Evolutionary conservation across 257 asterid genomes (phyloP).

Genomic region (Gentiana macrophylla): DNA sequence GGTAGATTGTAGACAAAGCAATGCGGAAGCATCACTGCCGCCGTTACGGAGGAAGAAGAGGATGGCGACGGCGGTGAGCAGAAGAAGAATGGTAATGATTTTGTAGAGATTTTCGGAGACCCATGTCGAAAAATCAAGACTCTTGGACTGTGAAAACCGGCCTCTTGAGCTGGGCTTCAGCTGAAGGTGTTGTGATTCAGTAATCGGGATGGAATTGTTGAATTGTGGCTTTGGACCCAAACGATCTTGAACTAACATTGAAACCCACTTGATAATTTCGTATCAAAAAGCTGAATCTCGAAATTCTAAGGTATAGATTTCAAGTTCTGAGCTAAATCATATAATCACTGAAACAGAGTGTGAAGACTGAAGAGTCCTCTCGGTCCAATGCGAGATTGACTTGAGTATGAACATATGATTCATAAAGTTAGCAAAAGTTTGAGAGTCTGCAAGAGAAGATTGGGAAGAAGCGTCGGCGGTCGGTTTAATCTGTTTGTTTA

Average conservation of each 20-base stretch:
- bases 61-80: slow-evolving; percentile 63
- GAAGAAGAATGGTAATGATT: slow-evolving; percentile 40
- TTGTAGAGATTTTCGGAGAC: slow-evolving; percentile 64
- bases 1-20: slow-evolving; percentile 72
- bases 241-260: slow-evolving; percentile 93
- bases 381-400: slow-evolving; percentile 35
- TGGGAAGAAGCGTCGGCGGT: slow-evolving; percentile 9
- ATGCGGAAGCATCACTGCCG: slow-evolving; percentile 61
- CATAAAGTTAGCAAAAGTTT: slow-evolving; percentile 4
- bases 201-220: not conserved
- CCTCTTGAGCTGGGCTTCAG: slow-evolving; percentile 13
- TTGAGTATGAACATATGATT: slow-evolving; percentile 4
- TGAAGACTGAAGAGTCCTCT: not conserved
- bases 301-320: too few species aligned
- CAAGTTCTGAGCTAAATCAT: not conserved
- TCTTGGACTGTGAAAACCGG: slow-evolving; percentile 32
- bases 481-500: slow-evolving; percentile 3
- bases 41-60: slow-evolving; percentile 61
- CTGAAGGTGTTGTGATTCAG: slow-evolving; percentile 15
- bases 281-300: not conserved
- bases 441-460: slow-evolving; percentile 19
- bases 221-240: slow-evolving; percentile 34
- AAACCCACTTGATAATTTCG: slow-evolving; percentile 3
- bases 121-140: slow-evolving; percentile 59
- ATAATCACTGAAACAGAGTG: slow-evolving; percentile 2